phyloP scores from a whole-genome alignment of 2,329 filamentous ascomycete genomes.

The Xylaria sp. region DNA sequence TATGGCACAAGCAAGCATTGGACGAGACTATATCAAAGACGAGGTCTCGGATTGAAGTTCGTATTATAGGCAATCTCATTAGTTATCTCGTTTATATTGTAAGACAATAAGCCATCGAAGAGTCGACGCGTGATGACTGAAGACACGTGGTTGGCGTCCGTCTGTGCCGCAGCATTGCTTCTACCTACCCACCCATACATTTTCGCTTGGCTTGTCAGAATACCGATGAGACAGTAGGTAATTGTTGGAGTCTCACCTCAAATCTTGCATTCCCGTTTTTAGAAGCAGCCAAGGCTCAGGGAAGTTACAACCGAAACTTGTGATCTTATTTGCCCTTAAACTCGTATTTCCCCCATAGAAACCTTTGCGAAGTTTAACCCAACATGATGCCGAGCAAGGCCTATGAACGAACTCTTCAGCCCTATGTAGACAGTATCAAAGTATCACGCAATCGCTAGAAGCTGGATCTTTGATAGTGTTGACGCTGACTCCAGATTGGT shows the following conservation, averaged over 20 bases:
- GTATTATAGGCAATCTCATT: not conserved
- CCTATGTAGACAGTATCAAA: slow-evolving; percentile 37
- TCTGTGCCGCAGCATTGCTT: slow-evolving; percentile 30
- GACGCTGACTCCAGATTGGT: slow-evolving; percentile 21
- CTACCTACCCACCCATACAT: slow-evolving; percentile 5
- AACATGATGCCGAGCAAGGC: slow-evolving; percentile 2
- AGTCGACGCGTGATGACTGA: slow-evolving; percentile 12
- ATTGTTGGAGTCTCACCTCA: slow-evolving; percentile 25
- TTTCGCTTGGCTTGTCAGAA: slow-evolving; percentile 23
- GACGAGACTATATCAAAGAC: slow-evolving; percentile 8
- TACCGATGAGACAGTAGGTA: slow-evolving; percentile 21
- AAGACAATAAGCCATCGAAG: slow-evolving; percentile 8
- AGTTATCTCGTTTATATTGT: slow-evolving; percentile 5
- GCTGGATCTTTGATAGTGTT: not conserved
- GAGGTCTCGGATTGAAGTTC: not conserved
- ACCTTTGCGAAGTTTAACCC: not conserved
- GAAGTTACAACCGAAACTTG: slow-evolving; percentile 12
- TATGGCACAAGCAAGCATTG: not conserved
- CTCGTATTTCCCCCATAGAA: not conserved
- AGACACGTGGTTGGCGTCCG: slow-evolving; percentile 34
- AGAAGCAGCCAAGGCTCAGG: slow-evolving; percentile 20
- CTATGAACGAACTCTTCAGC: slow-evolving; percentile 35
- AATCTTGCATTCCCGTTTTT: slow-evolving; percentile 29
- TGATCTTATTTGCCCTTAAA: slow-evolving; percentile 1
- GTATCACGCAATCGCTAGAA: slow-evolving; percentile 20